Conservation (phyloP, 176 grass and related monocot species). For the Tillandsia leiboldiana region DNA sequence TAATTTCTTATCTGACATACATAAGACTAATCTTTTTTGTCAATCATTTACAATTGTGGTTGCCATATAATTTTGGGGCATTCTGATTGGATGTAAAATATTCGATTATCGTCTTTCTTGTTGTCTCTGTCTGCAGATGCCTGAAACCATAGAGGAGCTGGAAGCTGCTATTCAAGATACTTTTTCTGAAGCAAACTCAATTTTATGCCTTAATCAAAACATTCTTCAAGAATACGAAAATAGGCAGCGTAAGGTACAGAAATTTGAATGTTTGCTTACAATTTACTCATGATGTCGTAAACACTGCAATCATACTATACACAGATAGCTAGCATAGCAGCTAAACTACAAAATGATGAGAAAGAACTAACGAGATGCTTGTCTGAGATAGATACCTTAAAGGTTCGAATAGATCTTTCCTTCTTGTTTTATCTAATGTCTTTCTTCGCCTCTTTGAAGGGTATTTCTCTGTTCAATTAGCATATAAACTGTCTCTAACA, state of each 20-base stretch:
- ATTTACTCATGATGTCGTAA: background rate
- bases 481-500: constrained; percentile 9
- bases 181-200: constrained; percentile 85
- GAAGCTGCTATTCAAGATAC: constrained; percentile 76
- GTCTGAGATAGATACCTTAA: constrained; percentile 60
- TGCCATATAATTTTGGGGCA: no score
- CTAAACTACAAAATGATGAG: constrained; percentile 68
- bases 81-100: no score
- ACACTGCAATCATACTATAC: constrained; percentile 8
- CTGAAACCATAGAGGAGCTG: constrained; percentile 60
- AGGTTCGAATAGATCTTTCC: constrained; percentile 37
- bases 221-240: constrained; percentile 86
- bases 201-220: constrained; percentile 91
- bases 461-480: background rate
- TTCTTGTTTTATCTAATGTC: background rate
- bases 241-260: constrained; percentile 55
- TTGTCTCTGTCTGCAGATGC: constrained; percentile 50
- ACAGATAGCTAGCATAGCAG: constrained; percentile 72
- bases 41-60: no score
- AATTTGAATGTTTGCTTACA: constrained; percentile 14
- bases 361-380: constrained; percentile 35
- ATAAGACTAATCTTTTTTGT: no score
- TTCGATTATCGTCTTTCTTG: background rate
- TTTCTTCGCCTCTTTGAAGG: constrained; percentile 11
- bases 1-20: no score